These are phyloP conservation scores for Clonostachys rosea DNA, from an alignment of 2,329 filamentous ascomycete species.

Conservation along the genomic window DNA sequence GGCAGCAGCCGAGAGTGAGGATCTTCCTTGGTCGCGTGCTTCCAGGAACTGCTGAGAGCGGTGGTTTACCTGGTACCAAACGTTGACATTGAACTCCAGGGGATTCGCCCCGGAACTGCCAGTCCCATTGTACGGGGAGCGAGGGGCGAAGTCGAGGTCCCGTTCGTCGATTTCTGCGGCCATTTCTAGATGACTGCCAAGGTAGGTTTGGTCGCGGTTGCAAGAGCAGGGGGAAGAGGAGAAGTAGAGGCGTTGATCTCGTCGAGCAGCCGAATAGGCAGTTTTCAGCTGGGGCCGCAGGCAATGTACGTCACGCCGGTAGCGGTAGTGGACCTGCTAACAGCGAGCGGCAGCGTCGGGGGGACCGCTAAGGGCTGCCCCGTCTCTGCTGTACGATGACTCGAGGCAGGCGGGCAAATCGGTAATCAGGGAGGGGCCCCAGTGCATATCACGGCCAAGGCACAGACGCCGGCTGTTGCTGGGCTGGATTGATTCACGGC, in stretches of 20 bases:
- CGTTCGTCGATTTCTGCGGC: slow-evolving; percentile 25
- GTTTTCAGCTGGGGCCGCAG: not conserved
- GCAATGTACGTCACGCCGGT: not conserved
- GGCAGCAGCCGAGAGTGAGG: no score
- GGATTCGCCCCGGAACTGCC: slow-evolving; percentile 63
- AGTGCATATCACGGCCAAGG: no score
- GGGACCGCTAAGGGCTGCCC: no score
- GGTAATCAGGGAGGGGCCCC: no score
- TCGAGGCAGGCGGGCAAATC: no score
- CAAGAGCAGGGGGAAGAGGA: not conserved
- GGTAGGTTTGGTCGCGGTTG: not conserved
- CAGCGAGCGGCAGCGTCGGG: no score
- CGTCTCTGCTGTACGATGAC: no score
- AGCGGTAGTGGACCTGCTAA: not conserved
- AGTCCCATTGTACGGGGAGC: slow-evolving; percentile 61
- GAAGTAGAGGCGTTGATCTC: not conserved
- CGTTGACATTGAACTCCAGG: slow-evolving; percentile 64
- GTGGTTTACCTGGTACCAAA: slow-evolving; percentile 65
- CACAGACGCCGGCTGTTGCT: no score
- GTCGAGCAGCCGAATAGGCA: not conserved
- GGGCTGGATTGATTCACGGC: no score
- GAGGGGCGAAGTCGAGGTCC: slow-evolving; percentile 31
- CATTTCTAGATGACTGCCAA: slow-evolving; percentile 4
- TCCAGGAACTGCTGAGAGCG: not conserved
- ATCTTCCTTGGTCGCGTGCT: no score